Evolutionary conservation across 106 monocot genomes (phyloP).

Genomic region (Dioscorea alata): DNA sequence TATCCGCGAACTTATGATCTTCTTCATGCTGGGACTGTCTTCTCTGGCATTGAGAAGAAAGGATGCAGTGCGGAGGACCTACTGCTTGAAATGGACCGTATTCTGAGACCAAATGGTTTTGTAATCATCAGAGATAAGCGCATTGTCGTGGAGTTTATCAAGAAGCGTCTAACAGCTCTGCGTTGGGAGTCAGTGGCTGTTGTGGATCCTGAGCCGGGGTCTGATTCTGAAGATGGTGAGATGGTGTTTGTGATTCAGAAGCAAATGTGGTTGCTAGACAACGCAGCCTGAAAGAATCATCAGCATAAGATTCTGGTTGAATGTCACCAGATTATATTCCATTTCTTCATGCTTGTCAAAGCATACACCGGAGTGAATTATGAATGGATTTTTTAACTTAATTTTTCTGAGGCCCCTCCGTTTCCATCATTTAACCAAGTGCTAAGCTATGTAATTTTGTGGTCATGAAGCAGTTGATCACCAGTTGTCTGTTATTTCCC

Average conservation of each 20-base stretch:
- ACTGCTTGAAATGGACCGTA: slow-evolving; percentile 85
- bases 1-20: slow-evolving; percentile 94
- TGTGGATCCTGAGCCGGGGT: slow-evolving; percentile 13
- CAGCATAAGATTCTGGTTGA: slow-evolving; percentile 4
- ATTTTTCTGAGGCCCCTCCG: no score
- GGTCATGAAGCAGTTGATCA: no score
- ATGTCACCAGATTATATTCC: no score
- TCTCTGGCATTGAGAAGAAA: slow-evolving; percentile 53
- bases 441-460: no score
- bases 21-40: slow-evolving; percentile 69
- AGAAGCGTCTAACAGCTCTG: slow-evolving; percentile 38
- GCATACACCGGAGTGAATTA: no score
- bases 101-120: slow-evolving; percentile 67
- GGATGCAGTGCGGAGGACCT: slow-evolving; percentile 80
- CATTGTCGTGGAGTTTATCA: slow-evolving; percentile 32
- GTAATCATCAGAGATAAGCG: slow-evolving; percentile 55
- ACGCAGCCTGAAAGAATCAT: slow-evolving; percentile 16
- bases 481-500: no score
- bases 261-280: slow-evolving; percentile 14
- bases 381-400: no score
- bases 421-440: no score
- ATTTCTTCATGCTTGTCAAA: no score
- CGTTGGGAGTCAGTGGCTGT: slow-evolving; percentile 55
- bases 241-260: slow-evolving; percentile 32
- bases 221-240: slow-evolving; percentile 17